Base-by-base conservation (phyloP, 352 stramenopile species). In the Vaucheria bursata region DNA sequence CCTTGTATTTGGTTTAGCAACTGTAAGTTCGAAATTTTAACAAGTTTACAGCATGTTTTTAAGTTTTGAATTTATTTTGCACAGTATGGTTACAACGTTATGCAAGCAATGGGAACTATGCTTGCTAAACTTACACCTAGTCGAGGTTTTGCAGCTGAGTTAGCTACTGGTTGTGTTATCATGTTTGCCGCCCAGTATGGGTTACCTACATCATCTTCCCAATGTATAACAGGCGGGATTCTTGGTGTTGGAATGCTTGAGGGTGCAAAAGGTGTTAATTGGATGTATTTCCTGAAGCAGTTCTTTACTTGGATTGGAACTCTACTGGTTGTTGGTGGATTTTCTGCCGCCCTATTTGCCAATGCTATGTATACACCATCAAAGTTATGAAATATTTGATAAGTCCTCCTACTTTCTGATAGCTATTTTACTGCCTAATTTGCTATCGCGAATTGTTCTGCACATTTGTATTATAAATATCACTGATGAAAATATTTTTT, bases 71-170 rank as follows among this genome's bases (percentile, higher is more conserved):
- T n/a, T n/a, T n/a, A n/a, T n/a, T n/a, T n/a, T n/a, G n/a, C n/a
- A n/a, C n/a, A n/a, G n/a, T 86, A 88, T 64, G 88, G 89, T 1
- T 89, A 90, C 75, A 89, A 86, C 40, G 86, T 94, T 25, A 91
- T 91, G 79, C 84, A 87, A 36, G 87, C 85, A 0, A 86, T 89
- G 31, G 85, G 85, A 59, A 77, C 77, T 18, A 81, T 85, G 64
- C 85, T 88, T 66, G 75, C 69, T 4, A 77, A 85, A 71, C 84
- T 90, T 50, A 76, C 77, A 33, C 87, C 85, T 79, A 91, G 82
- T 53, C 83, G 88, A 50, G 89, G 88, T 4, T 91, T 90, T 71
- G 86, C 74, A 32, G 89, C 87, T 50, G 89, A 92, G 80, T 83
- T 92, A 8, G 86, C 87, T 1, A 86, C 88, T 0, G 86, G 88